Evolutionary conservation across 2,329 filamentous ascomycete genomes (phyloP), one percentile per base, ranked within the genome.

Genomic region (Ophiostoma sp.): DNA sequence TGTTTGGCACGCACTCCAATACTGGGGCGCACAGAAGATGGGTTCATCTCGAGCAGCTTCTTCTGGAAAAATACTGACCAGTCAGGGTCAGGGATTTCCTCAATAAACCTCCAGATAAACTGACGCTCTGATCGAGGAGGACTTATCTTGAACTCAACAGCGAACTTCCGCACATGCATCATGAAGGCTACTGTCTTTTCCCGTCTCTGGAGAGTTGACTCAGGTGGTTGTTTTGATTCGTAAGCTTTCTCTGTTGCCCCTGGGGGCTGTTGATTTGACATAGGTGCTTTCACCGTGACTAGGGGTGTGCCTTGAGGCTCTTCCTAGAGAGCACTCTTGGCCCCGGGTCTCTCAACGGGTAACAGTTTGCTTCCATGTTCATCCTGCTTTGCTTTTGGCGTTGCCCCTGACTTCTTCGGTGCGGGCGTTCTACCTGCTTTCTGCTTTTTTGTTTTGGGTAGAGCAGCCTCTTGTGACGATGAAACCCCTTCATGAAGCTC

Each of bases 51-150:
- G 1, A 74, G 48, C 13, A 75, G 54, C 44, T 67, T 68, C 27
- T 67, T 54, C 33, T 75, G 72, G 11, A 75, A 62, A n/a, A 68
- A 73, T 4, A 15, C 10, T 4, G 68, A 48, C 74, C 73, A 75
- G 0, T 41, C 36, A 5, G 64, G 10, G n/a, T 75, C 74, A 1
- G 65, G 48, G 8, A 75, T 75, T 4, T 67, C 72, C 13, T 74
- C 73, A 0, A 75, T 31, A 35, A 74, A 75, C 3, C 52, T 70
- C 72, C 72, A 73, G 13, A 75, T 72, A 23, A 73, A 75, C 17
- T 71, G 68, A 4, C 71, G 68, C 65, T 75, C 74, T 7, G 74
- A 75, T 15, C 71, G 69, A 11, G 72, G 74, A n/a, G 67, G 68
- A 1, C 39, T 54, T 1, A 5, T 4, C 20, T 54, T 73, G 64